Evolutionary conservation across 805 yeast genomes (phyloP), one percentile per base, ranked within the genome.

Genomic region (Ogataea methylovora): DNA sequence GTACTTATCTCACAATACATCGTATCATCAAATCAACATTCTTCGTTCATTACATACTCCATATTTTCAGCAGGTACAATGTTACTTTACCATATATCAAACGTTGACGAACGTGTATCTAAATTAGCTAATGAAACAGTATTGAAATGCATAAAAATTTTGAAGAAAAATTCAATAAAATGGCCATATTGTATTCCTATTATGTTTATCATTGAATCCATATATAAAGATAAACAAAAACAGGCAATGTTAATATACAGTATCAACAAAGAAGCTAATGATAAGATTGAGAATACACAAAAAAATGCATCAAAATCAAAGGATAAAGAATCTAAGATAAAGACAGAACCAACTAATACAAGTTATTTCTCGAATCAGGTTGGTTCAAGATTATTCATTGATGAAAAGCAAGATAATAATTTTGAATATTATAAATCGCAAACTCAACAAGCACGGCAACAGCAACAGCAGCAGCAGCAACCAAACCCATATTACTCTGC

Each of bases 61-160:
- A 58, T 77, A 38, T 75, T 76, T 51, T 69, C 78, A 22, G 84
- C 92, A 2, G 64, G 79, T 42, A 64, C 78, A 41, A 78, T 82
- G 70, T 71, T 83, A 54, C 65, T 80, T n/a, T 79, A 79, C 51
- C 90, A 83, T 57, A 68, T 76, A 14, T 45, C 48, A 35, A 55
- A 51, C 30, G 43, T 42, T 29, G 58, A 54, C 30, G 34, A 33
- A 29, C 40, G 33, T 1, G 44, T 55, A n/a, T 42, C 49, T 6
- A 35, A 32, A 13, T 38, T 52, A 14, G 58, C 58, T 8, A 34
- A 46, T 25, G 30, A 39, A 11, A 48, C 51, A 18, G 42, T 53
- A 17, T 26, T 39, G 21, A 41, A 38, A 6, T 50, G 54, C 29
- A 26, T 53, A 16, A 35, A 51, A 20, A 61, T 69, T 2, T 43